Base-by-base conservation (phyloP, 176 grass and related monocot species). In the Lolium rigidum region DNA sequence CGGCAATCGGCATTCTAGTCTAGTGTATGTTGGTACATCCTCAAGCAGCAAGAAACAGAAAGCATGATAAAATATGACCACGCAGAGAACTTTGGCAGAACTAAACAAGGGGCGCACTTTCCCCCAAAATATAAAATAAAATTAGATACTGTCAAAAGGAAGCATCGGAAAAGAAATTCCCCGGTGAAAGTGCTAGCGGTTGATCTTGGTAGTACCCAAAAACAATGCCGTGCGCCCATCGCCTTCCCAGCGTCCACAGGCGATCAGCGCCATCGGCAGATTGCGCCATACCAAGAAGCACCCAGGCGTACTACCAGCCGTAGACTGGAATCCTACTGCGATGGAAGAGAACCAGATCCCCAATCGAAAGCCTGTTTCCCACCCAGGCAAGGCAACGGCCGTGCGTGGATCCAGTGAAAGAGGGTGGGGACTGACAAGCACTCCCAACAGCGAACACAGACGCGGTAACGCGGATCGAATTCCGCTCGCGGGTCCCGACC, bases 221-320 rank as follows among this genome's bases (percentile, higher is more conserved):
- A 86, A 61, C 50, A 89, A 90, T 62, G 83, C 3, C 48, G 11
- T 8, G 14, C 10, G 24, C 63, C 63, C 63, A 66, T 66, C 63
- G 63, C 26, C 49, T 38, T 59, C 69, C 41, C 62, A 73, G 6
- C 3, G 70, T 6, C 67, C 31, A 73, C 39, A 22, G 38, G 5
- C 8, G 46, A 35, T 9, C 49, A 24, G 37, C 14, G 9, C 50
- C 24, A 4, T 3, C 66, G 17, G 13, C 47, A 82, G 50, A 10
- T 17, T 39, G 80, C 66, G 4, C 56, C 64, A 37, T 81, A 54
- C 24, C 14, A 51, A 18, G 3, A 62, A 13, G 6, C 18, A 67
- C 26, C 17, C n/a, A 39, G 7, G 83, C 38, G 57, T 70, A 41
- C 51, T 56, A 48, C 10, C 50, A 10, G 51, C 51, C 12, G 15